Conservation (phyloP, 2,329 filamentous ascomycete genomes). For the Domatiomyces catenatus region DNA sequence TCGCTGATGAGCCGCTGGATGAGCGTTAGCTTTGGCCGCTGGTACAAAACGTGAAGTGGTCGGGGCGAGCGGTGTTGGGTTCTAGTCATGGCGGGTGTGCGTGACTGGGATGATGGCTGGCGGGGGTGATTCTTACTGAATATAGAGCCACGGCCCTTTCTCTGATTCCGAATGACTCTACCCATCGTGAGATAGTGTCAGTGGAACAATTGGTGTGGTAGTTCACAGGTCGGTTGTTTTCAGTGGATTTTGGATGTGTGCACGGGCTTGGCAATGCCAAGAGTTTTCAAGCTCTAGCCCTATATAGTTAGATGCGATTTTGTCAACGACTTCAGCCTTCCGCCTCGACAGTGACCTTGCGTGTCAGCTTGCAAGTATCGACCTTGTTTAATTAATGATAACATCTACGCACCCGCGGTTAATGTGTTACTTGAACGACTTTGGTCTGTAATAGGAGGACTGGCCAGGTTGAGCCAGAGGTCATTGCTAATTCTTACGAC, state of each 20-base stretch:
- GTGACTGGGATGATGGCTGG: neutral
- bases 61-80: neutral
- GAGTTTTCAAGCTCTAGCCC: neutral
- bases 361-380: too few species aligned
- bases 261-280: neutral
- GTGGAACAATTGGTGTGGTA: neutral
- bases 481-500: neutral
- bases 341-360: too few species aligned
- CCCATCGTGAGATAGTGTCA: conserved; percentile 37
- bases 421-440: too few species aligned
- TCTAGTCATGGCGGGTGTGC: neutral
- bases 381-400: too few species aligned
- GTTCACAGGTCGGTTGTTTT: neutral
- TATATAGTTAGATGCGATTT: neutral
- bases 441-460: too few species aligned
- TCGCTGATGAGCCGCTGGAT: neutral
- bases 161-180: conserved; percentile 65
- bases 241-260: conserved; percentile 1
- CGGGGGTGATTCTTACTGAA: conserved; percentile 39
- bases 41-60: neutral
- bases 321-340: neutral
- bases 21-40: neutral
- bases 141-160: conserved; percentile 62
- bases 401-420: too few species aligned
- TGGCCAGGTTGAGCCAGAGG: neutral